Percentiles rank a stretch among this genome's conserved stretches.
Conservation (phyloP, 352 stramenopile species). For the Phytopythium delawarense region DNA sequence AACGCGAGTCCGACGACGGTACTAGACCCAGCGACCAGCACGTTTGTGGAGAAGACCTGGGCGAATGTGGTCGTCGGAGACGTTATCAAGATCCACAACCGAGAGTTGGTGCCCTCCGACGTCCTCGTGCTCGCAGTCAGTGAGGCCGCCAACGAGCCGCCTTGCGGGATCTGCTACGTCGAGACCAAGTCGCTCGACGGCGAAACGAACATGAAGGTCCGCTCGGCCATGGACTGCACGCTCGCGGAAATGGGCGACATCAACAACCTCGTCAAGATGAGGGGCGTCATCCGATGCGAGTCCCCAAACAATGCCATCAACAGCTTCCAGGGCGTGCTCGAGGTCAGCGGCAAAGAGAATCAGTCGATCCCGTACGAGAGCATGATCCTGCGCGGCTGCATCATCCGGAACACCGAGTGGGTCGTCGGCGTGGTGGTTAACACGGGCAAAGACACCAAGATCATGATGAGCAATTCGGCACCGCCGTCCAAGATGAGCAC, state of each 20-base stretch:
- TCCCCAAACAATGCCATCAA: conserved; percentile 89
- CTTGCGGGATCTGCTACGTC: conserved; percentile 82
- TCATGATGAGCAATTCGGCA: conserved; percentile 86
- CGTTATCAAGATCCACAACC: conserved; percentile 74
- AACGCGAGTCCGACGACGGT: conserved; percentile 71
- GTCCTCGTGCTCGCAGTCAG: conserved; percentile 80
- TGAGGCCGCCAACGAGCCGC: conserved; percentile 50
- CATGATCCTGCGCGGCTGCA: conserved; percentile 89
- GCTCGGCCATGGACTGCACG: conserved; percentile 72
- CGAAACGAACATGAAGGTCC: conserved; percentile 93
- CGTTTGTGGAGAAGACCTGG: conserved; percentile 65
- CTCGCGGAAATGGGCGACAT: conserved; percentile 39
- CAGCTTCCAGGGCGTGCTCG: conserved; percentile 87
- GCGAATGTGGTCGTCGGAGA: conserved; percentile 85
- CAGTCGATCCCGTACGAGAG: conserved; percentile 74
- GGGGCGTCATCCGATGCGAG: conserved; percentile 66
- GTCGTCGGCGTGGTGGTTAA: conserved; percentile 91
- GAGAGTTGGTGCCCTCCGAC: conserved; percentile 80
- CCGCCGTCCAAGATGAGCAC: conserved; percentile 85
- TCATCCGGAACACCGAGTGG: conserved; percentile 92
- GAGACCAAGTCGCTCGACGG: conserved; percentile 91
- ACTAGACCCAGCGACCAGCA: conserved; percentile 34
- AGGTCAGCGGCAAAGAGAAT: conserved; percentile 41
- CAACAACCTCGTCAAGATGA: conserved; percentile 44
- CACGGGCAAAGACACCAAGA: conserved; percentile 92